Evolutionary conservation across 2,329 filamentous ascomycete species (phyloP).

Genomic region (Cadophora gregata): DNA sequence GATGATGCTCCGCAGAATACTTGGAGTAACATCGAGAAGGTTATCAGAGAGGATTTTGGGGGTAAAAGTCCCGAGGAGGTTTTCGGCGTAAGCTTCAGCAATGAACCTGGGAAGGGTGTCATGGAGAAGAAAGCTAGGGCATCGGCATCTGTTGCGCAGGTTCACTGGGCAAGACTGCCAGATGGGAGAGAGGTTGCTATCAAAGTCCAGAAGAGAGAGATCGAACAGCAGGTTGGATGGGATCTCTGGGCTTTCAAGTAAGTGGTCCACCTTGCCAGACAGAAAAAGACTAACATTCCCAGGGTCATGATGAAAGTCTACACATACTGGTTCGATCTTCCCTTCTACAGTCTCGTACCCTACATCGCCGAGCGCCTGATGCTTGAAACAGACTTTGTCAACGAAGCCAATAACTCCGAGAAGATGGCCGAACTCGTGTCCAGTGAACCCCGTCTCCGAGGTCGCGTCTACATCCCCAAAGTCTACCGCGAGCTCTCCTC

Average conservation of each 20-base stretch:
- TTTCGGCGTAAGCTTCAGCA: constrained; percentile 84
- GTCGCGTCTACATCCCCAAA: constrained; percentile 85
- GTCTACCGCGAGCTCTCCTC: constrained; percentile 85
- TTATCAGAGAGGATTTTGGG: constrained; percentile 89
- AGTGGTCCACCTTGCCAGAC: not conserved
- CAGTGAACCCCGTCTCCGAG: constrained; percentile 75
- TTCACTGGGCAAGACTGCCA: constrained; percentile 87
- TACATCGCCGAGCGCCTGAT: constrained; percentile 92
- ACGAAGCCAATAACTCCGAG: constrained; percentile 88
- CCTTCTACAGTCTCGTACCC: constrained; percentile 86
- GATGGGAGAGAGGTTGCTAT: constrained; percentile 93
- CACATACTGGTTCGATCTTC: constrained; percentile 89
- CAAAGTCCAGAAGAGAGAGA: constrained; percentile 97
- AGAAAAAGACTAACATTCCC: constrained; percentile 7
- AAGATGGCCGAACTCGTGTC: constrained; percentile 80
- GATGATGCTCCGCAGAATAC: constrained; percentile 94
- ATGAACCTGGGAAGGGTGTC: constrained; percentile 65
- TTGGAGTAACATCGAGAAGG: constrained; percentile 84
- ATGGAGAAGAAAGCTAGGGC: constrained; percentile 74
- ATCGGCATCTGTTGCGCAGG: constrained; percentile 89
- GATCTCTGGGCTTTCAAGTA: constrained; percentile 72
- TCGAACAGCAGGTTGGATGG: constrained; percentile 88
- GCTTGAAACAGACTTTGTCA: constrained; percentile 92
- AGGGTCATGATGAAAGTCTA: constrained; percentile 83
- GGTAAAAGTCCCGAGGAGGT: constrained; percentile 84